Conservation (phyloP, 352 stramenopile species). For the Salisapilia sapeloensis region DNA sequence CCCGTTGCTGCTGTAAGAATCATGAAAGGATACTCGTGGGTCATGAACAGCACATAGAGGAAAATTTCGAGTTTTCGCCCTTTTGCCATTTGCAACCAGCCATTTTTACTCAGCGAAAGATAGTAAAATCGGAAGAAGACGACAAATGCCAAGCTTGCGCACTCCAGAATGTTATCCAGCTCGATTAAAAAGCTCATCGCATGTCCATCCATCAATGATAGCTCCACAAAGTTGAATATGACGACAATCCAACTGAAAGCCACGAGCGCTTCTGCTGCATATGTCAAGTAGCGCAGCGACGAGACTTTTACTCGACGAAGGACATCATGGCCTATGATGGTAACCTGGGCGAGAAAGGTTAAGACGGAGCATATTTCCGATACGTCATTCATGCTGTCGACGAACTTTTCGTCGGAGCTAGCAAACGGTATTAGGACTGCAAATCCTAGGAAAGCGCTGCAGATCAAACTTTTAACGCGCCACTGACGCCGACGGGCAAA, state of each 20-base stretch:
- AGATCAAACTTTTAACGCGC: slow-evolving; percentile 6
- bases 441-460: slow-evolving; percentile 8
- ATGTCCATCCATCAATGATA: background rate
- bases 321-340: slow-evolving; percentile 6
- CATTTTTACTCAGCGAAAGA: slow-evolving; percentile 6
- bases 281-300: slow-evolving; percentile 3
- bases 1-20: slow-evolving; percentile 6
- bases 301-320: slow-evolving; percentile 4
- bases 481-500: slow-evolving; percentile 6
- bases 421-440: slow-evolving; percentile 11
- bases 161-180: slow-evolving; percentile 9
- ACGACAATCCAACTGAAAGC: slow-evolving; percentile 3
- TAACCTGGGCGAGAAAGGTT: slow-evolving; percentile 10
- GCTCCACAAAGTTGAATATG: slow-evolving; percentile 1
- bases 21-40: slow-evolving; percentile 10
- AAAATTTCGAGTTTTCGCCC: slow-evolving; percentile 7
- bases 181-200: slow-evolving; percentile 2
- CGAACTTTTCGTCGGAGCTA: slow-evolving; percentile 3
- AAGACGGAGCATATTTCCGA: slow-evolving; percentile 3
- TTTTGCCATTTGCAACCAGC: slow-evolving; percentile 2
- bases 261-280: slow-evolving; percentile 4
- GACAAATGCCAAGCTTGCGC: slow-evolving; percentile 13
- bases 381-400: slow-evolving; percentile 5
- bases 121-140: slow-evolving; percentile 25
- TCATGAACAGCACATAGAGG: slow-evolving; percentile 7